These are phyloP conservation scores for Ceratobasidium sp. DNA, from an alignment of 1,284 basidiomycete species.

Conservation along the genomic window DNA sequence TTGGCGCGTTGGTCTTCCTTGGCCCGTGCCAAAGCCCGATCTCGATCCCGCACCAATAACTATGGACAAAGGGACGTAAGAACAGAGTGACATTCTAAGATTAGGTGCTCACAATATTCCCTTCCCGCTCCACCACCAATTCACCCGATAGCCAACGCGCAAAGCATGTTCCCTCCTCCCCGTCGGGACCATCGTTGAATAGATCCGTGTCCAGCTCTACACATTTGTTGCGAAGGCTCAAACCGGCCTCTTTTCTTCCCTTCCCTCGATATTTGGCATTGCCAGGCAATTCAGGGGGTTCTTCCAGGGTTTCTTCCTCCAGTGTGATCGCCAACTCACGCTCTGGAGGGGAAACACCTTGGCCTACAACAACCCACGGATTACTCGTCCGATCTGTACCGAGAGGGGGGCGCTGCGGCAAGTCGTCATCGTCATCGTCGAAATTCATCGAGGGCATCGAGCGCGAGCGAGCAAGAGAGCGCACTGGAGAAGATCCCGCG, in stretches of 20 bases:
- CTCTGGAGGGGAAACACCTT: constrained; percentile 23
- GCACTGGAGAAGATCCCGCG: constrained; percentile 13
- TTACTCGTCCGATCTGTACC: constrained; percentile 24
- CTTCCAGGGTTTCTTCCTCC: constrained; percentile 10
- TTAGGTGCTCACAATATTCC: constrained; percentile 5
- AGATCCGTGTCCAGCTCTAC: constrained; percentile 18
- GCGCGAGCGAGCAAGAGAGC: constrained; percentile 12
- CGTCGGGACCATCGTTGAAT: constrained; percentile 36
- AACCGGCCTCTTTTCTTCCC: constrained; percentile 3
- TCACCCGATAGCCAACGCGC: constrained; percentile 34
- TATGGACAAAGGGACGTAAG: not conserved
- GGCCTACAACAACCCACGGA: constrained; percentile 29
- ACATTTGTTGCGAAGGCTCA: constrained; percentile 15
- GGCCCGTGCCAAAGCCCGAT: not conserved
- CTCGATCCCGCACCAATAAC: constrained; percentile 26
- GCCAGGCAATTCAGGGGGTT: not conserved
- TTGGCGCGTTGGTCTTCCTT: constrained; percentile 19
- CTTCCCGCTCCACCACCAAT: constrained; percentile 22
- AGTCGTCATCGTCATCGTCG: constrained; percentile 12
- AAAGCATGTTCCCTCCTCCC: constrained; percentile 31
- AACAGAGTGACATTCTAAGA: not conserved
- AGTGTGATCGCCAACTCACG: constrained; percentile 10
- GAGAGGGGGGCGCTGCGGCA: constrained; percentile 19
- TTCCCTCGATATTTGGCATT: constrained; percentile 9
- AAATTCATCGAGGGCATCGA: constrained; percentile 1